A percentile compares a stretch with the other conserved stretches of the same genome.
These are phyloP conservation scores for Pseudocercospora vitis DNA, from an alignment of 2,329 filamentous ascomycete genomes.

Conservation along the genomic window DNA sequence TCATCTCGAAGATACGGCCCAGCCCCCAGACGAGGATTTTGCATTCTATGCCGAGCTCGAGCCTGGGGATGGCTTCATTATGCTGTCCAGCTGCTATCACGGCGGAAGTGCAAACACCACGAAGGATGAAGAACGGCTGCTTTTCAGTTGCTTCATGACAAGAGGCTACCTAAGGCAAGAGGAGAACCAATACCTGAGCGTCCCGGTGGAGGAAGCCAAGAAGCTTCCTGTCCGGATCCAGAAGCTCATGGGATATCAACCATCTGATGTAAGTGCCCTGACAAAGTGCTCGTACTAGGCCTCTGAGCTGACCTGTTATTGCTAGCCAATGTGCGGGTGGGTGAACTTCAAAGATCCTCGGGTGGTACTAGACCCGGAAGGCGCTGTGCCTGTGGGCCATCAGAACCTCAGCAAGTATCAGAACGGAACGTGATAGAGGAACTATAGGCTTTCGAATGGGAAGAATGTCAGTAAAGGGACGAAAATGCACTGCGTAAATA, in stretches of 20 bases:
- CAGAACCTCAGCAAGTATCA: constrained; percentile 5
- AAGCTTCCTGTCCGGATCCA: neutral
- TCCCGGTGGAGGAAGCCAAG: neutral
- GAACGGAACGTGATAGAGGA: neutral
- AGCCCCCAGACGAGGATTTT: constrained; percentile 9
- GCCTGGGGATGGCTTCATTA: constrained; percentile 9
- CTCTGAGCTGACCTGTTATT: neutral
- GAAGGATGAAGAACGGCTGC: neutral
- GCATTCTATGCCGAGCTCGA: constrained; percentile 7
- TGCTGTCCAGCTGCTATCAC: constrained; percentile 8
- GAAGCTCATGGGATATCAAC: constrained; percentile 9
- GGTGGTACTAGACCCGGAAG: constrained; percentile 3
- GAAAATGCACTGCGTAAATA: neutral
- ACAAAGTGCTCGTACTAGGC: too few relatives aligned
- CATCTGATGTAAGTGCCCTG: constrained; percentile 9
- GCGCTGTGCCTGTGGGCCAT: constrained; percentile 1
- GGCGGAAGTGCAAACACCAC: constrained; percentile 7
- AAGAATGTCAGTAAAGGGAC: neutral
- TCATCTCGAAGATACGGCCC: constrained; percentile 6
- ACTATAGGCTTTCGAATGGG: neutral
- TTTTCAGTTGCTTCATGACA: constrained; percentile 10
- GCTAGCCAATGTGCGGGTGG: constrained; percentile 10
- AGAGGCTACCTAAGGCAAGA: constrained; percentile 4
- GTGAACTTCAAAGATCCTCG: constrained; percentile 10
- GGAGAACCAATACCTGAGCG: constrained; percentile 2